These are phyloP conservation scores for Penicillium griseofulvum DNA, from an alignment of 2,329 filamentous ascomycete genomes.

Conservation along the genomic window DNA sequence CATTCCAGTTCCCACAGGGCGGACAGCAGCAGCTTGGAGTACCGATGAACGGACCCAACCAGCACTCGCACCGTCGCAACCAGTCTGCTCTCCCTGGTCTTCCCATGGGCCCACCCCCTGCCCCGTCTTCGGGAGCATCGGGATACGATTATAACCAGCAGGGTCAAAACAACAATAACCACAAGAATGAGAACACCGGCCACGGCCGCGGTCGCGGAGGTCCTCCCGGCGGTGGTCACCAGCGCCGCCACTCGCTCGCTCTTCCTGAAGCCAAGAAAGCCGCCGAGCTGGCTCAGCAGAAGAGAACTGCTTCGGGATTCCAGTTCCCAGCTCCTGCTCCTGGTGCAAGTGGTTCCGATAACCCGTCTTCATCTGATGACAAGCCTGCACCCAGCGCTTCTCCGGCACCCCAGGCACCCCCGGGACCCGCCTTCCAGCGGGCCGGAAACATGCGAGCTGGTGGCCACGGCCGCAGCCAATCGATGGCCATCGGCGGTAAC, in stretches of 20 bases:
- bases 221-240: conserved; percentile 71
- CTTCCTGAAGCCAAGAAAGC: conserved; percentile 97
- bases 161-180: conserved; percentile 52
- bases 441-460: conserved; percentile 83
- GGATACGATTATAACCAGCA: conserved; percentile 80
- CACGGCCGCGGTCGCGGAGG: conserved; percentile 73
- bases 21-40: conserved; percentile 68
- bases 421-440: conserved; percentile 65
- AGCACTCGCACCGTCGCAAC: conserved; percentile 92
- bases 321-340: conserved; percentile 82
- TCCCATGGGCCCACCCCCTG: conserved; percentile 85
- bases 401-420: conserved; percentile 61
- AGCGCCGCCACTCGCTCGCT: conserved; percentile 90
- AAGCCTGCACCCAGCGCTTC: conserved; percentile 38
- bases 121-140: conserved; percentile 83
- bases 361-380: conserved; percentile 56
- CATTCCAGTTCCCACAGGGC: conserved; percentile 86
- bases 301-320: conserved; percentile 88
- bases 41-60: conserved; percentile 71
- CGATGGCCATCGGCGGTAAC: conserved; percentile 57
- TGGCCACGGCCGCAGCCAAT: conserved; percentile 53
- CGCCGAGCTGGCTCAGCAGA: conserved; percentile 93
- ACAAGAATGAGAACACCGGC: conserved; percentile 69
- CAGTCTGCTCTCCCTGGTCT: conserved; percentile 94
- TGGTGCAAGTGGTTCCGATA: conserved; percentile 52